These are phyloP conservation scores for Clitopilus passeckerianus DNA, from an alignment of 768 basidiomycete species.

Conservation along the genomic window DNA sequence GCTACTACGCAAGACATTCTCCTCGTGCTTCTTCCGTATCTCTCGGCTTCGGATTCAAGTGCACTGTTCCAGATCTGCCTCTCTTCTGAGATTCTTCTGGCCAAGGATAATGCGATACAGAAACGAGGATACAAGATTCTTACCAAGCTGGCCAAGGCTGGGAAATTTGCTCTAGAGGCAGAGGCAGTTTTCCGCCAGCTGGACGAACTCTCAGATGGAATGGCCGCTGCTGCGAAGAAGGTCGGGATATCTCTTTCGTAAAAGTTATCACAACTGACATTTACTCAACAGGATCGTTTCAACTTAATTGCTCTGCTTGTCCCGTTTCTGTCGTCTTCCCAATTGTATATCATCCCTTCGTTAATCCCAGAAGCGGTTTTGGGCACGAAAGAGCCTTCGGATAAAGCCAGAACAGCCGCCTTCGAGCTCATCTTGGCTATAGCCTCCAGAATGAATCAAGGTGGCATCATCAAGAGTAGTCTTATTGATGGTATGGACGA, in stretches of 20 bases:
- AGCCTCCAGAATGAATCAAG: conserved; percentile 87
- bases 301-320: conserved; percentile 68
- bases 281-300: conserved; percentile 69
- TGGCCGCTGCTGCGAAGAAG: conserved; percentile 85
- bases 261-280: not conserved
- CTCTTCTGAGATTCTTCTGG: conserved; percentile 62
- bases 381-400: conserved; percentile 95
- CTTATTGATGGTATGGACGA: conserved; percentile 84
- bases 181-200: conserved; percentile 61
- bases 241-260: conserved; percentile 26
- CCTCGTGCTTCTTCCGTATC: conserved; percentile 72
- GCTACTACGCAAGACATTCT: conserved; percentile 81
- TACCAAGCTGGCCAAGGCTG: conserved; percentile 63
- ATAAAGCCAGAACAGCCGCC: conserved; percentile 82
- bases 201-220: conserved; percentile 56
- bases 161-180: conserved; percentile 48
- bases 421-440: conserved; percentile 89
- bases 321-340: conserved; percentile 57
- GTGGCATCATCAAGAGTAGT: conserved; percentile 75
- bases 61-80: conserved; percentile 68
- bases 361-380: conserved; percentile 92
- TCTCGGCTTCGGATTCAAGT: conserved; percentile 56
- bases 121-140: conserved; percentile 94
- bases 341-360: conserved; percentile 80
- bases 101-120: conserved; percentile 84